Conservation (phyloP, 2,329 filamentous ascomycete genomes). For the Phialophora expanda region DNA sequence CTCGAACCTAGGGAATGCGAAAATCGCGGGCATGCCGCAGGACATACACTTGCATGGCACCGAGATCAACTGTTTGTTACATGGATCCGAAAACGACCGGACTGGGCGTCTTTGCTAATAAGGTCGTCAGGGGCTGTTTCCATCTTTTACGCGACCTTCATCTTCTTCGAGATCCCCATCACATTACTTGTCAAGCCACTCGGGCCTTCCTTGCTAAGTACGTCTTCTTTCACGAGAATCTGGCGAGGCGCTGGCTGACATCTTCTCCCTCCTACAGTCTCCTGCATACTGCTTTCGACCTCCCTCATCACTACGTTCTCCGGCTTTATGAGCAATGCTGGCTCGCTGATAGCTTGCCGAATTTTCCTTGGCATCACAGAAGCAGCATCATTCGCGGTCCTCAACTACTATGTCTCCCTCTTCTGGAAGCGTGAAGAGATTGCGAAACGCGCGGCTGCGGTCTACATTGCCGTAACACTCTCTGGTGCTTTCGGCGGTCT, state of each 20-base stretch:
- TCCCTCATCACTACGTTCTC: neutral
- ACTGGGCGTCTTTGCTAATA: slow-evolving; percentile 39
- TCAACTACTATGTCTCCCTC: slow-evolving; percentile 60
- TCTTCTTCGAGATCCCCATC: slow-evolving; percentile 7
- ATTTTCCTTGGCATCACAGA: slow-evolving; percentile 49
- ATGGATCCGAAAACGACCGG: slow-evolving; percentile 45
- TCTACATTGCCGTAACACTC: slow-evolving; percentile 64
- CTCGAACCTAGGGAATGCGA: slow-evolving; percentile 5
- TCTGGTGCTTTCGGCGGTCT: slow-evolving; percentile 80
- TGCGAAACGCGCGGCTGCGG: slow-evolving; percentile 62
- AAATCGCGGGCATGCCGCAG: slow-evolving; percentile 5
- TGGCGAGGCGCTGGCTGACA: neutral
- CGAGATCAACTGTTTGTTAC: slow-evolving; percentile 4
- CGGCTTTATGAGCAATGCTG: slow-evolving; percentile 3
- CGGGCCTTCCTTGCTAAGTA: slow-evolving; percentile 5
- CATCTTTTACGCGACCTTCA: slow-evolving; percentile 5
- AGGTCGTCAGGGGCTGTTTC: neutral
- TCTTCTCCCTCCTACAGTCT: neutral
- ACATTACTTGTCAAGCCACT: neutral
- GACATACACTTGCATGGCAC: slow-evolving; percentile 5
- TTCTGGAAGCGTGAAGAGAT: slow-evolving; percentile 65
- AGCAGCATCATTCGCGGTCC: slow-evolving; percentile 47
- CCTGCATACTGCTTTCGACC: neutral
- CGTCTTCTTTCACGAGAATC: neutral
- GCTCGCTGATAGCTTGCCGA: slow-evolving; percentile 31